Percentiles rank a stretch among this genome's conserved stretches.
phyloP scores from a whole-genome alignment of 2,329 filamentous ascomycete genomes.

The Colletotrichum sp. region DNA sequence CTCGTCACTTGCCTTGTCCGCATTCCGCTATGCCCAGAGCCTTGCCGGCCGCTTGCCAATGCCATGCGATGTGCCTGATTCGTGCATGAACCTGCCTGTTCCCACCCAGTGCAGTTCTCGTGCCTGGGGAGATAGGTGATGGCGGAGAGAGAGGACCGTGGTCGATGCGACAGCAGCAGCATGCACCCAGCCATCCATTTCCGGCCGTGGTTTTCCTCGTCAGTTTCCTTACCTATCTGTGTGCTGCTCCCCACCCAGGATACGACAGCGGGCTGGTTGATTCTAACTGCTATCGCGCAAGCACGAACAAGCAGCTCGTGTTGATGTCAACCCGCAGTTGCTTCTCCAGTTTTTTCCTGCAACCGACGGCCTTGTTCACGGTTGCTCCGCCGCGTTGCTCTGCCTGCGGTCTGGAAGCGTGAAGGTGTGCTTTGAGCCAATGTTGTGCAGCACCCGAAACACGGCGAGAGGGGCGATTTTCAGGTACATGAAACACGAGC shows the following conservation, averaged over 20 bases:
- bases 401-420: slow-evolving; percentile 12
- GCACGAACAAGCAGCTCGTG: slow-evolving; percentile 10
- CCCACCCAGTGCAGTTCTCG: neutral
- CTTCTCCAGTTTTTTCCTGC: slow-evolving; percentile 16
- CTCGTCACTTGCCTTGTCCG: neutral
- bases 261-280: neutral
- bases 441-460: slow-evolving; percentile 31
- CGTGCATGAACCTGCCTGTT: slow-evolving; percentile 15
- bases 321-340: slow-evolving; percentile 19
- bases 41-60: neutral
- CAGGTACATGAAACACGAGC: slow-evolving; percentile 30
- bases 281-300: neutral
- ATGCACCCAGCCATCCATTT: slow-evolving; percentile 18
- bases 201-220: slow-evolving; percentile 2
- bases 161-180: slow-evolving; percentile 13
- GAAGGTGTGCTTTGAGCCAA: slow-evolving; percentile 14
- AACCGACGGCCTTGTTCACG: slow-evolving; percentile 3
- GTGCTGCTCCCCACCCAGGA: neutral
- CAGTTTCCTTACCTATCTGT: neutral
- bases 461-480: slow-evolving; percentile 24
- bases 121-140: neutral
- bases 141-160: neutral
- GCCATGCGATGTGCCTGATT: slow-evolving; percentile 1
- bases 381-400: slow-evolving; percentile 5
- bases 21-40: neutral